Evolutionary conservation across 2,329 filamentous ascomycete species (phyloP), one percentile per base, ranked within the genome.

Genomic region (Sphaerulina vaccinii): DNA sequence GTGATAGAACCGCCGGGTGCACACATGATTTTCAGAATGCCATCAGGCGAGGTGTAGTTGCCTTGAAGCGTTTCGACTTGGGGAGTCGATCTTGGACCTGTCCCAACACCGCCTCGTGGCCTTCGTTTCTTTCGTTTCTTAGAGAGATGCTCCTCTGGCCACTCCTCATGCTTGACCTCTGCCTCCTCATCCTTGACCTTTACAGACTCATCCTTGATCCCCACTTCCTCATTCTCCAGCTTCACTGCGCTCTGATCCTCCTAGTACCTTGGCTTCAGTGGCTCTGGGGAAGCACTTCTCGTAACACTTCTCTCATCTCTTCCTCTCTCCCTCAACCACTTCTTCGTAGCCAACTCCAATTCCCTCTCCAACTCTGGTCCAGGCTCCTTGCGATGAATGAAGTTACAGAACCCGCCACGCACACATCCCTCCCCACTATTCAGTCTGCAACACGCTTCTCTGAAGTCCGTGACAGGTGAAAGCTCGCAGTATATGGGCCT

Each of bases 401-500:
- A 99, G 73, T 99, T 99, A 80, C 93, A 99, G 78, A 97, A 97
- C 24, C 93, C 93, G 57, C 91, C 93, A 60, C 93, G 82, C 37
- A 96, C 90, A 73, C 93, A 99, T 38, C 93, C 93, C 73, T 97
- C 93, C 57, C 93, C 93, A 33, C 83, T 88, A 68, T 99, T 99
- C 21, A 97, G 79, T 49, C 93, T 83, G 74, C 93, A 99, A 72
- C 93, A 99, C 15, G 93, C 93, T 77, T 99, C 93, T 70, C 93
- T 82, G 73, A 99, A 99, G 75, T 99, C 93, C 59, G 93, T 99
- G 51, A 99, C 93, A 63, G 93, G 93, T 47, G 86, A 91, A 51
- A 99, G 78, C 75, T 99, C 93, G 83, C 92, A 96, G 79, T 99
- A 99, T 73, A 99, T 95, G 59, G 93, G 93, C 47, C 93, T 82